Base-by-base conservation (phyloP, 768 basidiomycete genomes). In the Tephrocybe sp. region DNA sequence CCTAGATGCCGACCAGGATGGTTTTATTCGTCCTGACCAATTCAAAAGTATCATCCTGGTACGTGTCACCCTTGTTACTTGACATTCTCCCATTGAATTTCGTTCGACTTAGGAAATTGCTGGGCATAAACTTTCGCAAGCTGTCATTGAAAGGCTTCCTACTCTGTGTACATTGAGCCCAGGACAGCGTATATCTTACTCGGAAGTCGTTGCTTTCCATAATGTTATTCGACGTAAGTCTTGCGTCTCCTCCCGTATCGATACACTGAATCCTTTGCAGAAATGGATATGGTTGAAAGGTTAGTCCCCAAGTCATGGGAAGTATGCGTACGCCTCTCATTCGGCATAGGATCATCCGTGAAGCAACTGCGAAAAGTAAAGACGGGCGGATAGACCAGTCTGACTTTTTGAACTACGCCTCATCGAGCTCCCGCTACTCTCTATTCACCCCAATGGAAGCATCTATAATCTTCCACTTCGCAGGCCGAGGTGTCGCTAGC, bases 391-490 rank as follows among this genome's bases (percentile, higher is more conserved):
- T 99, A 72, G 89, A 92, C 67, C 86, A 93, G 63, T 81, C 84
- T n/a, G 97, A 98, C 68, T 98, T 99, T 70, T 77, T 96, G 50
- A 88, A 98, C 65, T 76, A 97, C 65, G 82, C 93, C 12, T 85
- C 89, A 22, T 80, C 86, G 28, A 87, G 76, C 57, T 92, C 95
- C 58, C 88, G 96, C 30, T 98, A 98, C 67, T 89, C 92, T 31
- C 79, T 96, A 44, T 98, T 98, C 68, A 95, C 93, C 0, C 96
- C 96, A 4, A 96, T 98, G 91, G 96, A 98, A 68, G 92, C 89
- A n/a, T 83, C 88, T 45, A 97, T 98, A 61, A 86, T 99, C 61
- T 99, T 98, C 73, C 96, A 99, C 68, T 98, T 98, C 71, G 94
- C 94, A 22, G 86, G 90, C 11, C 82, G 93, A 39, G 95, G 94